These are phyloP conservation scores for Phytopythium oedochilum DNA, from an alignment of 352 stramenopile species.

Conservation along the genomic window DNA sequence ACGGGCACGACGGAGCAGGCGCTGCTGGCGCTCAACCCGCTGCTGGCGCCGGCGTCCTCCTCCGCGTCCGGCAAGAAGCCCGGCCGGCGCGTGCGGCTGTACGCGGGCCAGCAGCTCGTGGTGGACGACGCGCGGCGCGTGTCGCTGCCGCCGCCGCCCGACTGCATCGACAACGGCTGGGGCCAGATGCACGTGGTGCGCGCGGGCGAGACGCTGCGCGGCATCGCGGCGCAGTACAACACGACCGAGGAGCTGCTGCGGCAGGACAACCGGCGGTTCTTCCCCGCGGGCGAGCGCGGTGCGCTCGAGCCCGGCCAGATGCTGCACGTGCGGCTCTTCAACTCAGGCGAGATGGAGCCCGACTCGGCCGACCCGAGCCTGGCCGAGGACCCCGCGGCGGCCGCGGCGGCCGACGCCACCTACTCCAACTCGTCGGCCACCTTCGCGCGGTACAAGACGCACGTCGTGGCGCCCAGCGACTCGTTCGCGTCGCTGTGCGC, in stretches of 20 bases:
- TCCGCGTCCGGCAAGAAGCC: background rate
- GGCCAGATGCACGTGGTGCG: conserved; percentile 82
- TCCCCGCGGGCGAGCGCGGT: conserved; percentile 70
- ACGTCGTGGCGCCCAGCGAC: conserved; percentile 42
- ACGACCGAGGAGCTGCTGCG: conserved; percentile 75
- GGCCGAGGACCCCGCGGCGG: conserved; percentile 7
- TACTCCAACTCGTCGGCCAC: conserved; percentile 34
- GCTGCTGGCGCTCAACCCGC: conserved; percentile 65
- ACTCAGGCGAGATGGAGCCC: conserved; percentile 64
- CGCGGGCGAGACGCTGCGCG: conserved; percentile 56
- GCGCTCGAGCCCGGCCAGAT: conserved; percentile 61
- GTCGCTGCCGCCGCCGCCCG: conserved; percentile 66
- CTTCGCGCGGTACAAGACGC: conserved; percentile 69
- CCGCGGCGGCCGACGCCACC: conserved; percentile 9
- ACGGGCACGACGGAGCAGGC: conserved; percentile 48
- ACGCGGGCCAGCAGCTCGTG: conserved; percentile 67
- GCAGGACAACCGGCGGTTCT: conserved; percentile 77
- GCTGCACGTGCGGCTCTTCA: conserved; percentile 74
- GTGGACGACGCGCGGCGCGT: conserved; percentile 65
- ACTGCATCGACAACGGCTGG: conserved; percentile 81
- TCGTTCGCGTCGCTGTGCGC: conserved; percentile 74
- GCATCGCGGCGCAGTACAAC: conserved; percentile 75
- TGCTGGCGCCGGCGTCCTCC: conserved; percentile 21
- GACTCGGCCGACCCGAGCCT: conserved; percentile 10
- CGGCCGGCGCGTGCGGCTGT: conserved; percentile 56